Evolutionary conservation across 176 grass and related monocot species (phyloP).

Genomic region (Rhipidocladum racemiflorum): DNA sequence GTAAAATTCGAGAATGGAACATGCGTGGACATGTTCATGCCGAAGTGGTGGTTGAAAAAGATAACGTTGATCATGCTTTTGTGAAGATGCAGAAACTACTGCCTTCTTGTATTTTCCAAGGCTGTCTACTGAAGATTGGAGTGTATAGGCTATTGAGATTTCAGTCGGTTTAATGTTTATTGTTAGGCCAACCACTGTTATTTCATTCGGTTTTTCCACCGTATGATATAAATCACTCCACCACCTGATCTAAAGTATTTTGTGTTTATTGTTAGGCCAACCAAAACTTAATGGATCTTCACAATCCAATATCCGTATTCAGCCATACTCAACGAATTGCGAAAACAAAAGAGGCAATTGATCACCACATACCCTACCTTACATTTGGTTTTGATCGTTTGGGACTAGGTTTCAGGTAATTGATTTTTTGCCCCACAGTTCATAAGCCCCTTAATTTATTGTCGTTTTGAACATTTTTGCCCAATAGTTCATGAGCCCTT

Average conservation of each 20-base stretch:
- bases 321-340: neutral
- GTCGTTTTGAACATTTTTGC: too few species aligned
- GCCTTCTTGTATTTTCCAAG: neutral
- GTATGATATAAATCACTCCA: neutral
- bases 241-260: neutral
- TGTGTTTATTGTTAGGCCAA: neutral
- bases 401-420: too few species aligned
- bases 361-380: too few species aligned
- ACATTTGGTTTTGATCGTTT: too few species aligned
- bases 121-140: neutral
- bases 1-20: constrained; percentile 12
- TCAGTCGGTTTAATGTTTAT: too few species aligned
- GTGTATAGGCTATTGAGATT: neutral
- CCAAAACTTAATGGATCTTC: neutral
- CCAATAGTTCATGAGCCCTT: too few species aligned
- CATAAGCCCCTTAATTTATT: too few species aligned
- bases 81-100: neutral
- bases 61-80: neutral
- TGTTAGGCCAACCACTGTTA: too few species aligned
- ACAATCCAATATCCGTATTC: neutral
- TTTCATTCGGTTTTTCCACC: neutral
- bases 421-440: too few species aligned
- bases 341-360: too few species aligned
- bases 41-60: neutral
- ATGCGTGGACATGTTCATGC: constrained; percentile 5